Conservation (phyloP, 83 land plant genomes). For the Picea engelmannii region DNA sequence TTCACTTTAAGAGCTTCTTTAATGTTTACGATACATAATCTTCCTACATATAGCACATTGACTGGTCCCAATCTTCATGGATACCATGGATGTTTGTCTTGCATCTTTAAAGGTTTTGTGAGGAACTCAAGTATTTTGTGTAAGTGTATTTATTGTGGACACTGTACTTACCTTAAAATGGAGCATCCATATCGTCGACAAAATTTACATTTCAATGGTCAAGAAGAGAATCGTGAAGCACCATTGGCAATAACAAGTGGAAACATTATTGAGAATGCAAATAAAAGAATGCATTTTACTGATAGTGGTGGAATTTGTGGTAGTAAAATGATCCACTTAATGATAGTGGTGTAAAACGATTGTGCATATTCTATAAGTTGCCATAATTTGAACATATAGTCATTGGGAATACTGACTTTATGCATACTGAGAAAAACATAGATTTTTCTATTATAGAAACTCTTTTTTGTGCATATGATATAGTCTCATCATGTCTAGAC, state of each 20-base stretch:
- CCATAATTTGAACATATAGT: too few relatives aligned
- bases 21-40: background rate
- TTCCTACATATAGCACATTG: constrained; percentile 1
- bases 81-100: background rate
- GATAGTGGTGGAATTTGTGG: background rate
- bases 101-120: background rate
- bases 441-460: too few relatives aligned
- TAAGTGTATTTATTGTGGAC: background rate
- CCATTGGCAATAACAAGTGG: too few relatives aligned
- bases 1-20: background rate
- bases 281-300: too few relatives aligned
- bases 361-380: too few relatives aligned
- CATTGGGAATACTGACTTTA: too few relatives aligned
- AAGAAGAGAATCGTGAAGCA: background rate
- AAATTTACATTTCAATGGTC: background rate
- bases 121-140: background rate
- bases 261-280: too few relatives aligned
- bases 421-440: too few relatives aligned
- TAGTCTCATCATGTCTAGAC: too few relatives aligned
- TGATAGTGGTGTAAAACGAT: background rate
- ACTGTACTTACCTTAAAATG: background rate
- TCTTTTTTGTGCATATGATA: too few relatives aligned
- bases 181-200: background rate
- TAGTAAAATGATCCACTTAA: background rate
- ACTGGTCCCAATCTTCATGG: background rate